Evolutionary conservation across 176 grass and related monocot species (phyloP), one percentile per base, ranked within the genome.

Genomic region (Canna indica): DNA sequence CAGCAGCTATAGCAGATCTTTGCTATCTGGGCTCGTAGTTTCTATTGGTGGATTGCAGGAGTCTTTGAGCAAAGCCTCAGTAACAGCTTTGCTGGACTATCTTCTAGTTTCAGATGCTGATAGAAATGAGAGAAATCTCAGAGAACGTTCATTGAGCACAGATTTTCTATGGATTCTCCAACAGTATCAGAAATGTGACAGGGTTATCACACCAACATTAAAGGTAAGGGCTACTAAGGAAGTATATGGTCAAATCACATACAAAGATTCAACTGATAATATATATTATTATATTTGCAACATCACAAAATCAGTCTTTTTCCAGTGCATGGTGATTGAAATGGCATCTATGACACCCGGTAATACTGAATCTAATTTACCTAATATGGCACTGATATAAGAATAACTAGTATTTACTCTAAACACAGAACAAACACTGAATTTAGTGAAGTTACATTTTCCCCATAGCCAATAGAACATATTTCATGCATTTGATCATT

Each of bases 1-100:
- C 61, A 82, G 59, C 59, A 85, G 79, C 77, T 97, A 87, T 81
- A 97, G 93, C 64, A 77, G 76, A 59, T 56, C 42, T 83, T 86
- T 97, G 77, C 93, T 92, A 70, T 85, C 93, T 73, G 88, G 93
- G 24, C 84, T 97, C 67, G 93, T 97, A 59, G 85, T 97, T 74
- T 87, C 93, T 85, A 86, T 75, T n/a, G 93, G 93, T 83, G 93
- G 84, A 60, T 86, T 97, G 79, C 93, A 92, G 72, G 93, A 90
- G 63, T 97, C 88, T 47, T 77, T 97, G 77, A 79, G 74, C 52
- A 97, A 87, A 85, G 65, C 81, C 73, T 84, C 88, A 57, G 77
- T 73, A 47, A 67, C 75, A 68, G 81, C 93, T 81, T 81, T 97
- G 64, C 67, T 91, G 56, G 93, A 84, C 53, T 97, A 92, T 79